A percentile compares a stretch with the other conserved stretches of the same genome.
These are phyloP conservation scores for Podila verticillata DNA, from an alignment of 192 early-diverging fungal genomes.

Conservation along the genomic window DNA sequence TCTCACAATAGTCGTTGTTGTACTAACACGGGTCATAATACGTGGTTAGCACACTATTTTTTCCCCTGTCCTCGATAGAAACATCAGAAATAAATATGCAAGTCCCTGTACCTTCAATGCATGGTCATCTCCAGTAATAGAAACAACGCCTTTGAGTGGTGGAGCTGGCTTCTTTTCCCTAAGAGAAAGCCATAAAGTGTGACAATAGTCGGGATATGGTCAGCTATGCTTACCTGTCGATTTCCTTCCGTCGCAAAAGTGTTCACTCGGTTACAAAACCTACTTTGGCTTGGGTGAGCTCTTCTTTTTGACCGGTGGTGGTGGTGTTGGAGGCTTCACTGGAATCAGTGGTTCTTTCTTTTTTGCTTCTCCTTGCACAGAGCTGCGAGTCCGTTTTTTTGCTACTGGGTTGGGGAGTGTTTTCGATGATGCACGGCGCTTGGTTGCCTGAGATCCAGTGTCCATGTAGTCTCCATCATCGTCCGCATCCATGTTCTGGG, in stretches of 20 bases:
- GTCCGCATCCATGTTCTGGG: not conserved
- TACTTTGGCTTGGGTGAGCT: slow-evolving; percentile 13
- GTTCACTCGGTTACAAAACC: not conserved
- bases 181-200: not conserved
- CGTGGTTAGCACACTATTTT: not conserved
- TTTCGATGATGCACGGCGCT: slow-evolving; percentile 16
- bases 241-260: too few relatives aligned
- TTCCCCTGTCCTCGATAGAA: not conserved
- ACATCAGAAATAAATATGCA: not conserved
- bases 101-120: slow-evolving; percentile 23
- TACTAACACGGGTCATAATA: slow-evolving; percentile 2
- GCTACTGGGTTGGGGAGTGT: not conserved
- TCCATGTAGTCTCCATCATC: slow-evolving; percentile 13
- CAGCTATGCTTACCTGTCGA: too few relatives aligned
- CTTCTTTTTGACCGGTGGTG: slow-evolving; percentile 4
- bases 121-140: slow-evolving; percentile 22
- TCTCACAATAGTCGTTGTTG: slow-evolving; percentile 53
- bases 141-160: slow-evolving; percentile 3
- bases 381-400: slow-evolving; percentile 23
- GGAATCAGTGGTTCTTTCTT: slow-evolving; percentile 9
- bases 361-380: slow-evolving; percentile 7
- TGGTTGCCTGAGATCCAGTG: slow-evolving; percentile 5
- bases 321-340: not conserved
- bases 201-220: too few relatives aligned
- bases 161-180: not conserved